Base-by-base conservation (phyloP, 2,329 filamentous ascomycete genomes). In the Aspergillus tubingensis region DNA sequence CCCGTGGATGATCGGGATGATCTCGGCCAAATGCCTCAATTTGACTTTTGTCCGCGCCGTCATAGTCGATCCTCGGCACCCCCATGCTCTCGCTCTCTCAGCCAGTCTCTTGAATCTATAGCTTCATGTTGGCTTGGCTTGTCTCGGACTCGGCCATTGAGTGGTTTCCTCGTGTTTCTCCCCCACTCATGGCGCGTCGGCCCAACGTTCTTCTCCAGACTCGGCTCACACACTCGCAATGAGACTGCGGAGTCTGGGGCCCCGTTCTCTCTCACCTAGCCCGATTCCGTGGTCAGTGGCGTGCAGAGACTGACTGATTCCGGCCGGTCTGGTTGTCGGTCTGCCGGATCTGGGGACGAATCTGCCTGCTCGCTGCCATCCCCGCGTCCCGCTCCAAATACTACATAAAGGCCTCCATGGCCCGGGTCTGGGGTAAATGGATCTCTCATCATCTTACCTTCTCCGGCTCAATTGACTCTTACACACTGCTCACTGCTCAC, bases 231-330 rank as follows among this genome's bases (percentile, higher is more conserved):
- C 23, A 50, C n/a, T 50, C 25, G 6, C 17, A 27, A 7, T 44
- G 41, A 44, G 41, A 23, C 19, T 56, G 57, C 44, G 30, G 39
- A 54, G 44, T 36, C 43, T 54, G 7, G 57, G 25, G 52, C 15
- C 25, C 53, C 30, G 36, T 17, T 44, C 58, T 13, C 58, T 13
- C 32, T 11, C 32, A 43, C 54, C 54, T 44, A 36, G 47, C 41
- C 47, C 38, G 54, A 43, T 53, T 19, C 41, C 41, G 41, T 23
- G 41, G 23, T 8, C 17, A 23, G 41, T 44, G 41, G 41, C 41
- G 41, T 7, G 50, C 51, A 53, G 27, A 27, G 43, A 39, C 54
- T 60, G 61, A 39, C 61, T 60, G 61, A 44, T 60, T 62, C 54
- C 61, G 58, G 58, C 27, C 54, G 39, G 39, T 39, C 15, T 51